These are phyloP conservation scores for Calocybe gambosa DNA, from an alignment of 1,284 basidiomycete species.

Conservation along the genomic window DNA sequence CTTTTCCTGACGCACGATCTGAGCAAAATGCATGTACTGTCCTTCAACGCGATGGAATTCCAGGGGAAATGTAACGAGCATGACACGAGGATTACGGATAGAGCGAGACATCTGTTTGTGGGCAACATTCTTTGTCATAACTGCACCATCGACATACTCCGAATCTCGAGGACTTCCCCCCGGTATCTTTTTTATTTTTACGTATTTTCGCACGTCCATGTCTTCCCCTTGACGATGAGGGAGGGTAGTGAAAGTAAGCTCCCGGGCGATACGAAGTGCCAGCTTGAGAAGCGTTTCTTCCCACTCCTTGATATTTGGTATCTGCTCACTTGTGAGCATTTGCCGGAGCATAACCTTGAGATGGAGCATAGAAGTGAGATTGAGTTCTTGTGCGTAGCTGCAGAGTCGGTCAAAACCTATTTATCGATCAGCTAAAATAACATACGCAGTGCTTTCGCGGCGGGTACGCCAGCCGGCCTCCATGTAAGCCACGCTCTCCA, in stretches of 20 bases:
- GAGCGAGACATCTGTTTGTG: conserved; percentile 83
- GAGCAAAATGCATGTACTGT: conserved; percentile 91
- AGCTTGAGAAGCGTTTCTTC: conserved; percentile 77
- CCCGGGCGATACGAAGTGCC: conserved; percentile 72
- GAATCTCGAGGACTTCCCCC: conserved; percentile 90
- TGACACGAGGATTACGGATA: conserved; percentile 80
- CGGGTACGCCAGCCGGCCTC: conserved; percentile 75
- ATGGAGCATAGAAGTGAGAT: conserved; percentile 80
- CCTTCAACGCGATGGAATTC: conserved; percentile 94
- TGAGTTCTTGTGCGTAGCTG: conserved; percentile 78
- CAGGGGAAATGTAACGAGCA: conserved; percentile 94
- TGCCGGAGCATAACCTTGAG: conserved; percentile 86
- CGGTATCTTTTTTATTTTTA: conserved; percentile 98
- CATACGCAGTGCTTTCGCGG: conserved; percentile 78
- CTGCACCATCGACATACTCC: conserved; percentile 95
- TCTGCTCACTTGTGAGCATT: conserved; percentile 71
- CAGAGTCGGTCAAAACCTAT: neutral
- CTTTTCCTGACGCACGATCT: conserved; percentile 90
- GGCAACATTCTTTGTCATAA: conserved; percentile 97
- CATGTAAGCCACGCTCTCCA: conserved; percentile 49
- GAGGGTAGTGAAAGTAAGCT: conserved; percentile 69
- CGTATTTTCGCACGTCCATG: conserved; percentile 92
- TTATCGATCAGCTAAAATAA: conserved; percentile 11
- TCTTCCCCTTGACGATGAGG: conserved; percentile 80
- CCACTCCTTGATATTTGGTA: conserved; percentile 81